Conservation (phyloP, 148 eudicot genomes). For the Camellia granthamiana region DNA sequence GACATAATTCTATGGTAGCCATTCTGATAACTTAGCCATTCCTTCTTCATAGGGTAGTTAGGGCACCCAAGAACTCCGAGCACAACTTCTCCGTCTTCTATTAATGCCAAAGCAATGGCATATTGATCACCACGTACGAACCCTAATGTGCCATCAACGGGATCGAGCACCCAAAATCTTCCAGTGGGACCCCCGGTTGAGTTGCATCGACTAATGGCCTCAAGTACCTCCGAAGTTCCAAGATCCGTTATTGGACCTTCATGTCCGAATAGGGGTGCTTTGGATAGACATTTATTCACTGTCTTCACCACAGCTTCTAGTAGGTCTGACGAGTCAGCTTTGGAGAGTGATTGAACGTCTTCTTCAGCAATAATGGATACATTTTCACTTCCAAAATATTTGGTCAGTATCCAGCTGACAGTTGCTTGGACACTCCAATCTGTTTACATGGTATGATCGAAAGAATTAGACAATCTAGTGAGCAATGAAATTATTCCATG, state of each 20-base stretch:
- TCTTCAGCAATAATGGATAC: constrained; percentile 54
- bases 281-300: constrained; percentile 40
- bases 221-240: constrained; percentile 31
- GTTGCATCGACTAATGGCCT: constrained; percentile 41
- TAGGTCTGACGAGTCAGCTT: constrained; percentile 27
- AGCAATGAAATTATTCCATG: neutral
- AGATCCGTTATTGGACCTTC: constrained; percentile 23
- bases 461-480: constrained; percentile 11
- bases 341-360: constrained; percentile 43
- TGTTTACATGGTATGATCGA: constrained; percentile 18
- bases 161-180: constrained; percentile 49
- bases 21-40: constrained; percentile 38
- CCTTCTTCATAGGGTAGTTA: constrained; percentile 44
- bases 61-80: constrained; percentile 57
- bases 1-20: constrained; percentile 32
- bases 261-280: constrained; percentile 42
- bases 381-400: constrained; percentile 40
- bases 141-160: constrained; percentile 48
- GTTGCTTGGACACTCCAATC: constrained; percentile 67
- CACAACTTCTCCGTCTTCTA: constrained; percentile 46
- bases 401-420: constrained; percentile 45
- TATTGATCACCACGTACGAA: constrained; percentile 52
- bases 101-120: constrained; percentile 43
- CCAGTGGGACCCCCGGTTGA: constrained; percentile 31
- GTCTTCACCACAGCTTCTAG: constrained; percentile 37